Evolutionary conservation across 2,329 filamentous ascomycete genomes (phyloP).

Genomic region (Sporothrix inflata): DNA sequence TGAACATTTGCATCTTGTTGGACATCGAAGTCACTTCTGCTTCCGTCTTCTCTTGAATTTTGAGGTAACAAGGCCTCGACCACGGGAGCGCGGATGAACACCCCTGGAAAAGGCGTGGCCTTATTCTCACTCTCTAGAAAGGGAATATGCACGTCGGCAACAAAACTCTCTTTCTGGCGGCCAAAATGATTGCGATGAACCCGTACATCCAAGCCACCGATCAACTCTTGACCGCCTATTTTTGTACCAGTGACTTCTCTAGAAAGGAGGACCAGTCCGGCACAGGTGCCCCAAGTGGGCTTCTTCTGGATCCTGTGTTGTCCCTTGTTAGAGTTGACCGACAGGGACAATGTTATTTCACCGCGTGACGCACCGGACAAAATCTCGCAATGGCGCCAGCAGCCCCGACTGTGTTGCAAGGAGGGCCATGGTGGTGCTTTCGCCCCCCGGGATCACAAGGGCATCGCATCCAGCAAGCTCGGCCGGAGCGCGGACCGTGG

Average conservation of each 20-base stretch:
- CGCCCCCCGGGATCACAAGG: slow-evolving; percentile 88
- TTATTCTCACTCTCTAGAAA: slow-evolving; percentile 57
- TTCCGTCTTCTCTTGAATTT: slow-evolving; percentile 39
- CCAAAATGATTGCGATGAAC: slow-evolving; percentile 96
- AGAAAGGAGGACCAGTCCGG: slow-evolving; percentile 87
- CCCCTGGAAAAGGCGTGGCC: slow-evolving; percentile 69
- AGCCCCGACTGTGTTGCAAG: slow-evolving; percentile 81
- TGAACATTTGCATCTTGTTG: slow-evolving; percentile 43
- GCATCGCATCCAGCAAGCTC: slow-evolving; percentile 77
- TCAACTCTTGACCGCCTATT: slow-evolving; percentile 86
- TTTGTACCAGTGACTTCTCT: slow-evolving; percentile 88
- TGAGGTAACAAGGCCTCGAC: slow-evolving; percentile 74
- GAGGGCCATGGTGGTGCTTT: slow-evolving; percentile 90
- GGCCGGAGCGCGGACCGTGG: slow-evolving; percentile 74
- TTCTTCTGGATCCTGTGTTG: slow-evolving; percentile 67
- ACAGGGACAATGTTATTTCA: neutral
- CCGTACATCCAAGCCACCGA: slow-evolving; percentile 86
- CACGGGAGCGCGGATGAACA: slow-evolving; percentile 93
- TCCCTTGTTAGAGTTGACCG: neutral
- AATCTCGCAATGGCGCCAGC: slow-evolving; percentile 81
- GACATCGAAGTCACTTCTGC: slow-evolving; percentile 38
- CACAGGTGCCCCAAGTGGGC: slow-evolving; percentile 95
- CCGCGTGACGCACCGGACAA: slow-evolving; percentile 73
- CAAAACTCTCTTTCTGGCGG: slow-evolving; percentile 88
- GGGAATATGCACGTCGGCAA: slow-evolving; percentile 71